These are phyloP conservation scores for Monosporascus sp. DNA, from an alignment of 2,329 filamentous ascomycete genomes.

Conservation along the genomic window DNA sequence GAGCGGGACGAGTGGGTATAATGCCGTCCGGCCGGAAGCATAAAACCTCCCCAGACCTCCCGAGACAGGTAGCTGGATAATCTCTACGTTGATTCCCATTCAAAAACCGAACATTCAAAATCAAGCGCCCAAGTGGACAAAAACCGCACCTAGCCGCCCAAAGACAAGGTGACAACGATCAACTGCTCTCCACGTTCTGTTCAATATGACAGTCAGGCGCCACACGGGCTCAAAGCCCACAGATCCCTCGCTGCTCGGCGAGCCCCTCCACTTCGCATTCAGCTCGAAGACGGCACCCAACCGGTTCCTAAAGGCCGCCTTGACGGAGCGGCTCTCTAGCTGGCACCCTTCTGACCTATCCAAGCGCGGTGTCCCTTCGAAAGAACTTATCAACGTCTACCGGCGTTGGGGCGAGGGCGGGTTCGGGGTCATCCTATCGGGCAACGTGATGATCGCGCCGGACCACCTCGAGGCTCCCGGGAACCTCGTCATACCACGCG, in stretches of 20 bases:
- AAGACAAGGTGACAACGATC: no score
- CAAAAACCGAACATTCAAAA: no score
- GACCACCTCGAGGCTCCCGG: conserved; percentile 49
- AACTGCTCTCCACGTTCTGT: no score
- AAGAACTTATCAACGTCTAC: conserved; percentile 40
- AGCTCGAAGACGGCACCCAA: conserved; percentile 47
- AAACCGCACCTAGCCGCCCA: no score
- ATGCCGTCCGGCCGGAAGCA: no score
- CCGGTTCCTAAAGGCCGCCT: conserved; percentile 54
- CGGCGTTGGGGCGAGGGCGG: conserved; percentile 50
- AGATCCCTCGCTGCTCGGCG: conserved; percentile 24
- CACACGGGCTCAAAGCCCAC: no score
- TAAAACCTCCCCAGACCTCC: no score
- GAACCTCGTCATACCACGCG: conserved; percentile 50
- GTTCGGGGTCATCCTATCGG: conserved; percentile 49
- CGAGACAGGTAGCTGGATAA: no score
- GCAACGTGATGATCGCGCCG: conserved; percentile 56
- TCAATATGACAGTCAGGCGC: no score
- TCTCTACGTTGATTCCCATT: no score
- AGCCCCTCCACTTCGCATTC: conserved; percentile 35
- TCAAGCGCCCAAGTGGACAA: no score
- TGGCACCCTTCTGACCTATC: conserved; percentile 46
- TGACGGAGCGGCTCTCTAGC: conserved; percentile 54
- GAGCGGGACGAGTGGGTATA: no score
- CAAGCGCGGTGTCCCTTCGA: conserved; percentile 29